Evolutionary conservation across 192 early-diverging fungal genomes (phyloP).

Genomic region (Podila clonocystis): DNA sequence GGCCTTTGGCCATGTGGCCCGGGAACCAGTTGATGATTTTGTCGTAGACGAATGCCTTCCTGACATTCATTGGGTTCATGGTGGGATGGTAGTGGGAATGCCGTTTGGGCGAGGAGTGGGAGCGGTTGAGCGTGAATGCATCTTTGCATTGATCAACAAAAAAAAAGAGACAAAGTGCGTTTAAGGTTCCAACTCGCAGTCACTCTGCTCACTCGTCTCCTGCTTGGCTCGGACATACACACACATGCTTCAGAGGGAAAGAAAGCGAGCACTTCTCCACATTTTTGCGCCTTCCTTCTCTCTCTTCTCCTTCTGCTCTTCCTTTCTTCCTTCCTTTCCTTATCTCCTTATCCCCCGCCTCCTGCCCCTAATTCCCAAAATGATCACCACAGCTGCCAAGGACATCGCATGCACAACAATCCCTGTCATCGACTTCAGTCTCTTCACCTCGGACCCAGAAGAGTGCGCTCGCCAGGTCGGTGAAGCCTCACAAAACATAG

Average conservation of each 20-base stretch:
- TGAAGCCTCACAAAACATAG: constrained; percentile 60
- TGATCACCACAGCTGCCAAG: neutral
- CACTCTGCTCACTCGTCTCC: too few relatives aligned
- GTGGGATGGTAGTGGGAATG: neutral
- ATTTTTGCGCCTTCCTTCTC: neutral
- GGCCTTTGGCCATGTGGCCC: constrained; percentile 86
- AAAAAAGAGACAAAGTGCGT: too few relatives aligned
- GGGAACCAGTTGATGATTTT: constrained; percentile 88
- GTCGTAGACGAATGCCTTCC: constrained; percentile 59
- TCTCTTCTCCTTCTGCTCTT: neutral
- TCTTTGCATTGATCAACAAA: neutral
- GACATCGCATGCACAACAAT: constrained; percentile 30
- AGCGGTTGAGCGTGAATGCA: neutral
- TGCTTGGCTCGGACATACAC: too few relatives aligned
- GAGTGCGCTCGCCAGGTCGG: constrained; percentile 57
- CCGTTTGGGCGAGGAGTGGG: neutral
- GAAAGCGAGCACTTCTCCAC: too few relatives aligned
- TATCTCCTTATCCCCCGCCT: neutral
- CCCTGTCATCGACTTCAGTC: constrained; percentile 70
- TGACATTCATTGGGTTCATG: constrained; percentile 39
- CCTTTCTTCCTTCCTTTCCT: neutral
- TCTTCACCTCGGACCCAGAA: constrained; percentile 54
- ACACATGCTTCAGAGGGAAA: too few relatives aligned
- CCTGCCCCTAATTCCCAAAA: neutral
- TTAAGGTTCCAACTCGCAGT: too few relatives aligned